Conservation (phyloP, 306 rosid genomes). For the Cajanus cajan region DNA sequence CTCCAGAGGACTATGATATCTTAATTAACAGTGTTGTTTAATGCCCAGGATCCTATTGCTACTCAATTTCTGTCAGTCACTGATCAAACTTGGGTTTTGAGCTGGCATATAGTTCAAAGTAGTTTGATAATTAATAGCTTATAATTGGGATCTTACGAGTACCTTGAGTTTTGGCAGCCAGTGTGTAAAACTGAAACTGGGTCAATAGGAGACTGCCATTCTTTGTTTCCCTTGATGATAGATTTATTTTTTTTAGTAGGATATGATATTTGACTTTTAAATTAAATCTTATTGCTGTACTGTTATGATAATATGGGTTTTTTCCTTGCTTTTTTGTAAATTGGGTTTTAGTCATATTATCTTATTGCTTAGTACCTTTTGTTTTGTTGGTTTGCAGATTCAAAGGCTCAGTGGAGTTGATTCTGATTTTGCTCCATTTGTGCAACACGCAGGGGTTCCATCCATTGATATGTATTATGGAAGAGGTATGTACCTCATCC, state of each 20-base stretch:
- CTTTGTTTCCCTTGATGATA: not conserved
- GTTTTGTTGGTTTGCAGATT: conserved; percentile 58
- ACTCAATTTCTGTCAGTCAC: not conserved
- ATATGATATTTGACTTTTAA: not conserved
- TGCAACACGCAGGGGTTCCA: conserved; percentile 93
- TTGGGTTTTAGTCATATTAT: not conserved
- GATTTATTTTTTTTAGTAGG: not conserved
- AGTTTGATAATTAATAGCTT: not conserved
- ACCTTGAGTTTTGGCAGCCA: not conserved
- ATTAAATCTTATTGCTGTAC: not conserved
- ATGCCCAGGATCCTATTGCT: not conserved
- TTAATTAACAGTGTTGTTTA: not conserved
- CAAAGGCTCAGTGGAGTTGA: conserved; percentile 71
- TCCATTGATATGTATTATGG: conserved; percentile 87
- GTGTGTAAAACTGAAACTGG: not conserved
- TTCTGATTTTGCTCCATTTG: conserved; percentile 92
- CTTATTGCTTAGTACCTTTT: conserved; percentile 28
- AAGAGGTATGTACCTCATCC: conserved; percentile 51
- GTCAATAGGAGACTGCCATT: not conserved
- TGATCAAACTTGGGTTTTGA: not conserved
- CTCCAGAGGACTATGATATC: not conserved
- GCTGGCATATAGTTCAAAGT: not conserved
- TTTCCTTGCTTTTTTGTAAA: not conserved
- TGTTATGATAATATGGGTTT: not conserved
- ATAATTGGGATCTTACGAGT: not conserved